Evolutionary conservation across 306 rosid genomes (phyloP).

Genomic region (Casuarina equisetifolia): DNA sequence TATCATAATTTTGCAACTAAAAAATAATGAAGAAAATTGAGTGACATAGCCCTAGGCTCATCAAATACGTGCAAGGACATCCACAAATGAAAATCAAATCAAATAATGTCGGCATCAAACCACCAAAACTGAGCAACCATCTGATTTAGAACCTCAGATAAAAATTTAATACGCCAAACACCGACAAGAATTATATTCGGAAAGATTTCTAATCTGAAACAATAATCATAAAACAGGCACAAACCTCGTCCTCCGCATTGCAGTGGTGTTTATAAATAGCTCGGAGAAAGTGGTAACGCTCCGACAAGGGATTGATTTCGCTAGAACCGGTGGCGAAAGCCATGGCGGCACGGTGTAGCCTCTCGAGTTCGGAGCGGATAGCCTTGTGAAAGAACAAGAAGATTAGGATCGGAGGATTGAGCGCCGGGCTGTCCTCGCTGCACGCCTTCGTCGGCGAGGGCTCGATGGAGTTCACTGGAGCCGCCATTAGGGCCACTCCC

Average conservation of each 20-base stretch:
- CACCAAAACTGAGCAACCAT: not conserved
- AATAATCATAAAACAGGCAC: not conserved
- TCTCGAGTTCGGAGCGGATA: constrained; percentile 47
- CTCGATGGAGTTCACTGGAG: constrained; percentile 32
- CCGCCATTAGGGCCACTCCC: constrained; percentile 41
- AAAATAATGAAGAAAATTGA: not conserved
- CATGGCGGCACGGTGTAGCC: constrained; percentile 39
- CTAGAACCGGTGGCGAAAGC: constrained; percentile 30
- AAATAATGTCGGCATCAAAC: constrained; percentile 1
- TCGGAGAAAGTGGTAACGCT: constrained; percentile 26
- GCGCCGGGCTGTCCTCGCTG: constrained; percentile 26
- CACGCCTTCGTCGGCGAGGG: constrained; percentile 28
- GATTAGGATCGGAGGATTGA: constrained; percentile 43
- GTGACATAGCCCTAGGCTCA: not conserved
- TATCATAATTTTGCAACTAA: no score
- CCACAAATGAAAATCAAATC: not conserved
- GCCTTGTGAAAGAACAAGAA: constrained; percentile 54
- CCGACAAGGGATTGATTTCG: constrained; percentile 29
- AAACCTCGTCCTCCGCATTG: constrained; percentile 38
- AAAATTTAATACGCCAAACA: not conserved
- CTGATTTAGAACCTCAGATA: no score
- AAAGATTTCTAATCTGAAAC: not conserved
- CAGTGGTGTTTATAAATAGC: constrained; percentile 34
- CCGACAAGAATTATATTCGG: not conserved
- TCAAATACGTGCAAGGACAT: not conserved